phyloP scores from a whole-genome alignment of 1,284 basidiomycete species.

The Phenoliferia sp. region DNA sequence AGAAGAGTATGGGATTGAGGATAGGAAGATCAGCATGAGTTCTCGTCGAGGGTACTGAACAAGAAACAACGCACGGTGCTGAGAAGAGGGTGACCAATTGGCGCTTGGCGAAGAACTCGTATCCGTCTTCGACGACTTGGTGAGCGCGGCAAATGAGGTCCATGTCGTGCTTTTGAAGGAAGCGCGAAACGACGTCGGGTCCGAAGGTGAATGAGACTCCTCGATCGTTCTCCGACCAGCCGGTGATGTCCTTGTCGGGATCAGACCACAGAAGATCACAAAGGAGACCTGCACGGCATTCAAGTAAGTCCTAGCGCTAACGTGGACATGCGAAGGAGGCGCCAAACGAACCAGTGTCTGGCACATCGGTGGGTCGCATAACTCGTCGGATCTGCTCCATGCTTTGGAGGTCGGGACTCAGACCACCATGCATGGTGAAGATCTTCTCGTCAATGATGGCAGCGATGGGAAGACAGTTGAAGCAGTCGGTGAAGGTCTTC shows the following conservation, averaged over 20 bases:
- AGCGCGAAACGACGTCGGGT: slow-evolving; percentile 93
- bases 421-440: slow-evolving; percentile 79
- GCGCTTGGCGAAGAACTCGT: slow-evolving; percentile 98
- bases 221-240: slow-evolving; percentile 98
- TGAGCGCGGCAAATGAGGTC: slow-evolving; percentile 97
- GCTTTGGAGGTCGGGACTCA: slow-evolving; percentile 94
- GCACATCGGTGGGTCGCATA: slow-evolving; percentile 98
- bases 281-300: slow-evolving; percentile 68
- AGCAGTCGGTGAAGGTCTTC: slow-evolving; percentile 97
- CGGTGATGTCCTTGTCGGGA: slow-evolving; percentile 98
- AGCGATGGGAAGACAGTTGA: slow-evolving; percentile 91
- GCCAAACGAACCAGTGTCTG: slow-evolving; percentile 76
- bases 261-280: slow-evolving; percentile 99
- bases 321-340: not conserved
- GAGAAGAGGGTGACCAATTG: slow-evolving; percentile 96
- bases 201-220: slow-evolving; percentile 99
- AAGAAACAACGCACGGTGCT: slow-evolving; percentile 54
- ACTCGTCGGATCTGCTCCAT: slow-evolving; percentile 99
- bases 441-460: slow-evolving; percentile 97
- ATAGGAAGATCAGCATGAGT: not conserved
- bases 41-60: no score
- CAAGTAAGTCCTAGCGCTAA: slow-evolving; percentile 32
- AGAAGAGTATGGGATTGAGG: not conserved
- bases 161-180: slow-evolving; percentile 99
- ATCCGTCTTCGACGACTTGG: slow-evolving; percentile 98